These are phyloP conservation scores for Trichoderma guizhouense DNA, from an alignment of 2,329 filamentous ascomycete genomes.

Conservation along the genomic window DNA sequence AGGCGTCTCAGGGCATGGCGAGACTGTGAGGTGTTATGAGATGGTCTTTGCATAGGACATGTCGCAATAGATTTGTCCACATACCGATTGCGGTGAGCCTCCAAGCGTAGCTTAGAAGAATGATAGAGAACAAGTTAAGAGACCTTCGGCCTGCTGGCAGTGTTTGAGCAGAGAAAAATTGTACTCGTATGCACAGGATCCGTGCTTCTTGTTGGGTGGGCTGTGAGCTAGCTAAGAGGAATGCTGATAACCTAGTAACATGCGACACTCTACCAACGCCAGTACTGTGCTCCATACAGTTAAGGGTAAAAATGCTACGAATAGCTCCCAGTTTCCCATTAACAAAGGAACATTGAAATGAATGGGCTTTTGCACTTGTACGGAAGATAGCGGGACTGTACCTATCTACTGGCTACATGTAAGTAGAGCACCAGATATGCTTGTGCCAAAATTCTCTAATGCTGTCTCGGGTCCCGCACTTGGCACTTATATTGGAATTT, in stretches of 20 bases:
- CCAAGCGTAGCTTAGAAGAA: neutral
- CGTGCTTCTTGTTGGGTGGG: neutral
- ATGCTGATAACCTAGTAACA: neutral
- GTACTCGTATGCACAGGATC: neutral
- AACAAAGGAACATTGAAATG: neutral
- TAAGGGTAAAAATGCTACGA: neutral
- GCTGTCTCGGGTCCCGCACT: neutral
- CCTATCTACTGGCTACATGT: neutral
- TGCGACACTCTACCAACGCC: neutral
- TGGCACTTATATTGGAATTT: neutral
- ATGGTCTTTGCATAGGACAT: neutral
- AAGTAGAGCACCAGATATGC: neutral
- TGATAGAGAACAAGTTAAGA: neutral
- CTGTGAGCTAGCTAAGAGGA: neutral
- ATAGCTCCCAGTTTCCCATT: neutral
- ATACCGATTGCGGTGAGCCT: neutral
- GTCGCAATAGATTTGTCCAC: neutral
- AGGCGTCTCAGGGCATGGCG: neutral
- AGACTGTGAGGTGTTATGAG: neutral
- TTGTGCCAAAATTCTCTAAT: neutral
- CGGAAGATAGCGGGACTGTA: too few species aligned
- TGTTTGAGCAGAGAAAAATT: neutral
- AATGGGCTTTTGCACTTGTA: neutral
- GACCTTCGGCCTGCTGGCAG: neutral
- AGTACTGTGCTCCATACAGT: neutral